phyloP scores from a whole-genome alignment of 2,329 filamentous ascomycete species.

The Penicillium sp. region DNA sequence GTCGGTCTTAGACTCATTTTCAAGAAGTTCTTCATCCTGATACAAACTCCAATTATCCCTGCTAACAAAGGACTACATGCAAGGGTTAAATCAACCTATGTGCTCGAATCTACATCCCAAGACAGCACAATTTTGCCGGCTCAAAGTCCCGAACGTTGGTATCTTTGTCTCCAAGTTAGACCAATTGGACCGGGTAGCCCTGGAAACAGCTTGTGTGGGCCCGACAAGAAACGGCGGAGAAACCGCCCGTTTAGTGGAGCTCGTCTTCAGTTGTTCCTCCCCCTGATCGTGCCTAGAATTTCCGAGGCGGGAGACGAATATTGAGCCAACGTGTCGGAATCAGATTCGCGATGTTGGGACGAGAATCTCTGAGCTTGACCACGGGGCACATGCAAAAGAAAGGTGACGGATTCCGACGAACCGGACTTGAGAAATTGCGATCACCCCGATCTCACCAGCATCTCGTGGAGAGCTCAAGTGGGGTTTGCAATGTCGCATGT shows the following conservation, averaged over 20 bases:
- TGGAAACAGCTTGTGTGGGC: neutral
- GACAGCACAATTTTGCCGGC: neutral
- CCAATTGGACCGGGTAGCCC: neutral
- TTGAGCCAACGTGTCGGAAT: neutral
- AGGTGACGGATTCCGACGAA: neutral
- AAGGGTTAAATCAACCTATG: neutral
- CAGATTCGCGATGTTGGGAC: neutral
- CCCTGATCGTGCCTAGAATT: neutral
- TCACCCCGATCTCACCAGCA: conserved; percentile 14
- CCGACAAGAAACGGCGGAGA: neutral
- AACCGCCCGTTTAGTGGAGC: neutral
- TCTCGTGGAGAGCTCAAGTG: conserved; percentile 7
- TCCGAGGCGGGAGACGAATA: neutral
- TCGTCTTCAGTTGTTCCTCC: neutral
- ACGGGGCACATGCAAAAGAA: neutral
- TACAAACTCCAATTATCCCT: too few relatives aligned
- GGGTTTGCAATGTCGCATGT: conserved; percentile 1
- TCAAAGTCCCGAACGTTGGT: neutral
- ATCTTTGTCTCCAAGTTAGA: neutral
- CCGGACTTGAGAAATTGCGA: conserved; percentile 11
- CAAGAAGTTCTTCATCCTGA: too few relatives aligned
- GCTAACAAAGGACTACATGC: too few relatives aligned
- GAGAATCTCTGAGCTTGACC: neutral
- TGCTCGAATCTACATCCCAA: neutral
- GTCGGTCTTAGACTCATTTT: too few relatives aligned